Conservation (phyloP, 768 basidiomycete genomes). For the Boletus edulis region DNA sequence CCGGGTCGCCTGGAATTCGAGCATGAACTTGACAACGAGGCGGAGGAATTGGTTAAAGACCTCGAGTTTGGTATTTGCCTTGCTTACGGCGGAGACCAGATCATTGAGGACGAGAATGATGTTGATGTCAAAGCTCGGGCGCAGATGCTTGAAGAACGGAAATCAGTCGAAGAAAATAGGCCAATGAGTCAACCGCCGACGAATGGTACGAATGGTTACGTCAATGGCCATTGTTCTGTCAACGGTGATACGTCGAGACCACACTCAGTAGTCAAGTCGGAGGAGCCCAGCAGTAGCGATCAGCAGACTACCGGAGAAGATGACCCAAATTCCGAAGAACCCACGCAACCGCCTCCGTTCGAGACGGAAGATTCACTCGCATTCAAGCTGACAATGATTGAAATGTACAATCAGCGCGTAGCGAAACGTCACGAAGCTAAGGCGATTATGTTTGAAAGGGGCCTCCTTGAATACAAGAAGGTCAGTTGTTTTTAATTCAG, state of each 20-base stretch:
- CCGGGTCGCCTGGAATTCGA: slow-evolving; percentile 99
- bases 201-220: slow-evolving; percentile 25
- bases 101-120: slow-evolving; percentile 76
- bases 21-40: slow-evolving; percentile 95
- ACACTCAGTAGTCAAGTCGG: slow-evolving; percentile 35
- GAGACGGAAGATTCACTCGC: slow-evolving; percentile 82
- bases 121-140: slow-evolving; percentile 58
- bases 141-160: slow-evolving; percentile 41
- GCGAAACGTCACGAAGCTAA: slow-evolving; percentile 85
- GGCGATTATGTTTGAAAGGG: slow-evolving; percentile 87
- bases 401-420: slow-evolving; percentile 88
- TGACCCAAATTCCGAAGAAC: slow-evolving; percentile 60
- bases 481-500: slow-evolving; percentile 39
- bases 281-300: slow-evolving; percentile 41
- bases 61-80: slow-evolving; percentile 92
- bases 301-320: slow-evolving; percentile 47
- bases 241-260: slow-evolving; percentile 36
- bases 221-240: slow-evolving; percentile 35
- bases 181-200: slow-evolving; percentile 22
- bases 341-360: slow-evolving; percentile 68
- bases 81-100: slow-evolving; percentile 81
- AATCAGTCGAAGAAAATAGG: slow-evolving; percentile 17
- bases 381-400: slow-evolving; percentile 86
- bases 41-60: slow-evolving; percentile 93
- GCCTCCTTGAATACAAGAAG: slow-evolving; percentile 92